Evolutionary conservation across 768 basidiomycete species (phyloP), one percentile per base, ranked within the genome.

Genomic region (Hemileccinum impolitum): DNA sequence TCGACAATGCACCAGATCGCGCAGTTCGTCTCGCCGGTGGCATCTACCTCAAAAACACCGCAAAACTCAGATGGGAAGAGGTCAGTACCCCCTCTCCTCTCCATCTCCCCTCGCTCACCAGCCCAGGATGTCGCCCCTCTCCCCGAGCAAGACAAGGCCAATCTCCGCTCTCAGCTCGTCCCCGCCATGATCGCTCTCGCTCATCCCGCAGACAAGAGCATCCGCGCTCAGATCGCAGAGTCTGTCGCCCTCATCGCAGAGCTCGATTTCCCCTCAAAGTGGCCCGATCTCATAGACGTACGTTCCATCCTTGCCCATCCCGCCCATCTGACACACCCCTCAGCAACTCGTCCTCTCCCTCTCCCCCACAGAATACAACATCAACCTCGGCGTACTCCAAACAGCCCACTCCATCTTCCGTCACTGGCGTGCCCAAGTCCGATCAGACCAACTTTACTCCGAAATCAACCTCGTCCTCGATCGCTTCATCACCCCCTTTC

Each of bases 341-440:
- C 58, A 96, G 94, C 91, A 94, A 88, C 83, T 99, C 39, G 89
- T 95, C 17, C 65, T 70, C 17, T 92, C 90, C 31, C 78, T 98
- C 13, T 92, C 91, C 2, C 71, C 75, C 4, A 79, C 85, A 3
- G 84, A 95, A 58, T 94, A 91, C 63, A 83, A 84, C 51, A 67
- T 90, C 54, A 98, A 96, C 66, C 74, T 94, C 19, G 90, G 89
- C 41, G 90, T 99, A 9, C 77, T 99, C 38, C 82, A 96, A 62
- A 94, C 94, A 0, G 94, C 94, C 0, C 96, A 97, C 66, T 94
- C 92, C 34, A 97, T 99, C 60, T 98, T 97, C 72, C 80, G 76
- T 37, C 87, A 85, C 40, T 99, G 95, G 95, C 82, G 95, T 38
- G 84, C 91, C 2, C 88, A 87, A 59, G 88, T 93, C 54, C 83